Base-by-base conservation (phyloP, 2,329 filamentous ascomycete species). In the Aspergillus versicolor region DNA sequence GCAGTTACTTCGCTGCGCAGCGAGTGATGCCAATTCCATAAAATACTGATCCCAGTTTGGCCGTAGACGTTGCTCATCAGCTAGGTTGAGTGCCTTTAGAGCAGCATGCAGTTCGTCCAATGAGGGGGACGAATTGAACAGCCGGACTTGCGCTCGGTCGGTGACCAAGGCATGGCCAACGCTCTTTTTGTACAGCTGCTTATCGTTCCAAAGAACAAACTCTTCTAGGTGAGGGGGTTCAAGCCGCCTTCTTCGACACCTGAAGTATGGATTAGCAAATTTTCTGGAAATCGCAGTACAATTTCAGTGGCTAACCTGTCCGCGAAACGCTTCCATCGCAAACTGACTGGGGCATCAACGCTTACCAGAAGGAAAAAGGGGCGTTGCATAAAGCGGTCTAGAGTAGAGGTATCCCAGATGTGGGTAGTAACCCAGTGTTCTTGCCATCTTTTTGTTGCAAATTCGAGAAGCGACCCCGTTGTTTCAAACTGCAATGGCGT, bases 31-130 rank as follows among this genome's bases (percentile, higher is more conserved):
- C n/a, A 99, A 81, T 41, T 90, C 86, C 94, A 99, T 99, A 72
- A 99, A 99, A 78, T 99, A 99, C 67, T 90, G 88, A 75, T 99
- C 94, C 94, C 94, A 99, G 48, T 85, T 88, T 1, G 94, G 94
- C 1, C 94, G 86, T 37, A 99, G 81, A 2, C 94, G 88, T 65
- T 89, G 84, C 34, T 88, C 83, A 68, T 94, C 87, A 2, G 88
- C 82, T 24, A 99, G 84, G 71, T 96, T 85, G 7, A 97, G 82
- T 46, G 85, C 83, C 48, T 84, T 81, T 1, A 99, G 84, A 8
- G 89, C 88, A 3, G 82, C 79, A 72, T 91, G 87, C 5, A 97
- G 82, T 63, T 88, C 83, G 9, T 85, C 78, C 1, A 96, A 76
- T 24, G 88, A 88, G 15, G 84, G 81, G 0, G 90, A 89, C 3